A percentile compares a stretch with the other conserved stretches of the same genome.
Conservation (phyloP, 306 rosid species). For the Cicer pinnatifidum region DNA sequence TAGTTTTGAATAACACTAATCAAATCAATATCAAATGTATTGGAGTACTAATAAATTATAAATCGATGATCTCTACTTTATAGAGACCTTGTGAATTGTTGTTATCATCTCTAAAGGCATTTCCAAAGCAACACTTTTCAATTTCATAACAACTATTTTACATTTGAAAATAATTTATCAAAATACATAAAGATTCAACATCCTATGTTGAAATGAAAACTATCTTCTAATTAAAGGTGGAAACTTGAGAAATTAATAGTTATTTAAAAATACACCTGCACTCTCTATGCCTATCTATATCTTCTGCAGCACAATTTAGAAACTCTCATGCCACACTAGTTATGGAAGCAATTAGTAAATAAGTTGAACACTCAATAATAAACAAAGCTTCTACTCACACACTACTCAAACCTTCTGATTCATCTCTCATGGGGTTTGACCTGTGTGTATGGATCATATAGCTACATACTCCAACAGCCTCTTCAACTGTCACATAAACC, state of each 20-base stretch:
- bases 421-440: constrained; percentile 55
- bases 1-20: neutral
- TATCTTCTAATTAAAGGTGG: constrained; percentile 36
- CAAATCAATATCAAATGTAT: neutral
- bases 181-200: constrained; percentile 35
- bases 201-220: constrained; percentile 34
- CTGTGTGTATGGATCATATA: constrained; percentile 67
- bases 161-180: constrained; percentile 23
- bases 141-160: constrained; percentile 25
- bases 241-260: constrained; percentile 33
- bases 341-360: constrained; percentile 18
- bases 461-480: constrained; percentile 90
- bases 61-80: neutral
- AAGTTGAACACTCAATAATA: neutral
- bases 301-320: constrained; percentile 44
- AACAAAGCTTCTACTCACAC: constrained; percentile 51
- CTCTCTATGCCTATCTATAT: constrained; percentile 27
- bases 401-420: constrained; percentile 62
- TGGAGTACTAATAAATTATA: no score
- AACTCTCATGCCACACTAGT: constrained; percentile 35
- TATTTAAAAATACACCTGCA: constrained; percentile 16
- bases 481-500: constrained; percentile 84
- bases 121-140: neutral
- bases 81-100: neutral
- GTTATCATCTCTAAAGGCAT: neutral